Evolutionary conservation across 139 green algal species (phyloP).

Genomic region (Gonium pectorale): DNA sequence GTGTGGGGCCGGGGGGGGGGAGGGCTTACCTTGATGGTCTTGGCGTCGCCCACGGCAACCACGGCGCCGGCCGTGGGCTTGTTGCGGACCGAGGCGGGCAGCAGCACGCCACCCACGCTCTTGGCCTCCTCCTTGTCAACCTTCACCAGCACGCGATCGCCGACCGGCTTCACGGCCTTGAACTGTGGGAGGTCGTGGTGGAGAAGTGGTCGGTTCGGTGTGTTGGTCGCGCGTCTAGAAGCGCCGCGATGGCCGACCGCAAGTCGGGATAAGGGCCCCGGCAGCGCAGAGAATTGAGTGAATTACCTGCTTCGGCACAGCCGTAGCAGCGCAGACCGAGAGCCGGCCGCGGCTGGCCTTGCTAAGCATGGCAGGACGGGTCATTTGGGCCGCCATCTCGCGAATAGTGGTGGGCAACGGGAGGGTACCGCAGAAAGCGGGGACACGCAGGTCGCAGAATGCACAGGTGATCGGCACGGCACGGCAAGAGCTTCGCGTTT

Average conservation of each 20-base stretch:
- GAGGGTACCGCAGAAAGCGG: too few species aligned
- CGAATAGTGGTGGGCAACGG: not conserved
- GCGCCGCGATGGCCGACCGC: not conserved
- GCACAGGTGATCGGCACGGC: too few species aligned
- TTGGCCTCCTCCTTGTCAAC: conserved; percentile 86
- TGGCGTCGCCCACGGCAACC: conserved; percentile 78
- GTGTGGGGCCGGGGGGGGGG: not conserved
- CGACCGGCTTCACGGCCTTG: conserved; percentile 87
- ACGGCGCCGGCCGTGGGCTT: conserved; percentile 84
- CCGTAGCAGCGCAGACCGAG: conserved; percentile 36
- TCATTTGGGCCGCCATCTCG: conserved; percentile 39
- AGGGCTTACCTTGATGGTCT: conserved; percentile 58
- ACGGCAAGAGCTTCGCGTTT: too few species aligned
- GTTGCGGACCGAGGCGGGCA: conserved; percentile 83
- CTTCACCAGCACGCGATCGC: conserved; percentile 92
- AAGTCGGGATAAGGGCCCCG: not conserved
- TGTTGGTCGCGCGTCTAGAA: not conserved
- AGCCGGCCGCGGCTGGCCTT: conserved; percentile 19
- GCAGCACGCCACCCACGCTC: conserved; percentile 89
- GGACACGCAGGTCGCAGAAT: too few species aligned
- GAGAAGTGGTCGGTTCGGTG: not conserved
- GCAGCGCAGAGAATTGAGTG: not conserved
- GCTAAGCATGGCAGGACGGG: not conserved
- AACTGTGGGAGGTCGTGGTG: conserved; percentile 64
- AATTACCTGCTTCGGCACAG: conserved; percentile 47